These are phyloP conservation scores for Malassezia yamatoensis DNA, from an alignment of 1,284 basidiomycete species.

Conservation along the genomic window DNA sequence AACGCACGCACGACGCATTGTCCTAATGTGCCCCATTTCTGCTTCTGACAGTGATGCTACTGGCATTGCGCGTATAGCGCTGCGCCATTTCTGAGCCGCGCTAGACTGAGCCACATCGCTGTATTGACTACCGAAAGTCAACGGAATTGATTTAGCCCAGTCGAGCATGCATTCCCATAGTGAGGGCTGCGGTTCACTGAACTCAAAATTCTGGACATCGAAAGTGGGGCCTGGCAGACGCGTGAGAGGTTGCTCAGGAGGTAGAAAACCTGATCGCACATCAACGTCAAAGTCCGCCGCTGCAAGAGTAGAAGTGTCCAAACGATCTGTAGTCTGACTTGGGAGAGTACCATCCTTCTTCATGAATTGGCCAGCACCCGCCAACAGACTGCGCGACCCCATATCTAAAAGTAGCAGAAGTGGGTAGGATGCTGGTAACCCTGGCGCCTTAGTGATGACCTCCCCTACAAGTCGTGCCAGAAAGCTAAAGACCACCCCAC, in stretches of 20 bases:
- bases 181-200: conserved; percentile 49
- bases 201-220: background rate
- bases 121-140: conserved; percentile 19
- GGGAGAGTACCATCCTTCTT: background rate
- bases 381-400: background rate
- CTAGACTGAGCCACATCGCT: conserved; percentile 2
- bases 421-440: too few relatives aligned
- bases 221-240: conserved; percentile 53
- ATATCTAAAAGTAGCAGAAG: too few relatives aligned
- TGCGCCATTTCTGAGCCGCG: conserved; percentile 55
- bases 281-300: conserved; percentile 92
- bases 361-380: background rate
- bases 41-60: conserved; percentile 20
- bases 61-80: conserved; percentile 51
- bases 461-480: too few relatives aligned
- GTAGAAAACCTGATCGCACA: conserved; percentile 81
- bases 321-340: conserved; percentile 22
- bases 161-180: conserved; percentile 59
- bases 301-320: conserved; percentile 71
- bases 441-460: too few relatives aligned
- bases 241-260: conserved; percentile 63
- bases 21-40: conserved; percentile 31
- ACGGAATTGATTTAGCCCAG: conserved; percentile 50
- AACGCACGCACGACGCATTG: conserved; percentile 62
- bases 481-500: too few relatives aligned